Conservation (phyloP, 495 filamentous ascomycete genomes). For the Xanthoparmelia taractica region DNA sequence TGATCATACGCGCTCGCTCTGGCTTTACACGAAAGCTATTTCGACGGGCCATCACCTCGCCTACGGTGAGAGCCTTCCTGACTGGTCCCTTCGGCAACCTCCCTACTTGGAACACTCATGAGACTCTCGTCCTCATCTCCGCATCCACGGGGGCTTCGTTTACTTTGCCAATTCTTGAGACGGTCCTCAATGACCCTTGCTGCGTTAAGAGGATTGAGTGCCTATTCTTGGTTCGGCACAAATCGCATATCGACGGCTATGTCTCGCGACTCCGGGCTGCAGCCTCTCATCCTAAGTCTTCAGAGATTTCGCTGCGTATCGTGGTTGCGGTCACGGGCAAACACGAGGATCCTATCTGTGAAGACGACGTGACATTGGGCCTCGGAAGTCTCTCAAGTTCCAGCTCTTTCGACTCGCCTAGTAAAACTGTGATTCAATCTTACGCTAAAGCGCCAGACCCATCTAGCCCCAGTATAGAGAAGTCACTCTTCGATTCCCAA, state of each 20-base stretch:
- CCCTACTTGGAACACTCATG: constrained; percentile 49
- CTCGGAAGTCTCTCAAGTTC: background rate
- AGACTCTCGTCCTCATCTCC: constrained; percentile 51
- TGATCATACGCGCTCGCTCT: constrained; percentile 37
- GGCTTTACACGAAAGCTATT: constrained; percentile 56
- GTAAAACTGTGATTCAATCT: background rate
- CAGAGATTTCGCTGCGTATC: background rate
- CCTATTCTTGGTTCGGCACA: constrained; percentile 4
- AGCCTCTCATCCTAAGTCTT: constrained; percentile 17
- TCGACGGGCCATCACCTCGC: constrained; percentile 35
- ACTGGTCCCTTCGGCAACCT: constrained; percentile 53
- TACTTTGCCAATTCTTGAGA: constrained; percentile 49
- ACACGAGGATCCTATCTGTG: background rate
- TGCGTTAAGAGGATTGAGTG: constrained; percentile 8
- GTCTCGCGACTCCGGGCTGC: constrained; percentile 5
- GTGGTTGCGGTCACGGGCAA: constrained; percentile 1
- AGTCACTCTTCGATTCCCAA: background rate
- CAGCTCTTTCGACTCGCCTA: background rate
- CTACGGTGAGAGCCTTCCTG: constrained; percentile 38
- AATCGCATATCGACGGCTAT: constrained; percentile 9
- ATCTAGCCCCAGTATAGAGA: background rate
- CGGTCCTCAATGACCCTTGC: constrained; percentile 35
- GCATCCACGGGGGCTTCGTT: constrained; percentile 53
- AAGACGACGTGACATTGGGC: background rate
- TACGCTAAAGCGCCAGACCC: background rate